phyloP scores from a whole-genome alignment of 2,329 filamentous ascomycete species.

The Orbilia oligospora region DNA sequence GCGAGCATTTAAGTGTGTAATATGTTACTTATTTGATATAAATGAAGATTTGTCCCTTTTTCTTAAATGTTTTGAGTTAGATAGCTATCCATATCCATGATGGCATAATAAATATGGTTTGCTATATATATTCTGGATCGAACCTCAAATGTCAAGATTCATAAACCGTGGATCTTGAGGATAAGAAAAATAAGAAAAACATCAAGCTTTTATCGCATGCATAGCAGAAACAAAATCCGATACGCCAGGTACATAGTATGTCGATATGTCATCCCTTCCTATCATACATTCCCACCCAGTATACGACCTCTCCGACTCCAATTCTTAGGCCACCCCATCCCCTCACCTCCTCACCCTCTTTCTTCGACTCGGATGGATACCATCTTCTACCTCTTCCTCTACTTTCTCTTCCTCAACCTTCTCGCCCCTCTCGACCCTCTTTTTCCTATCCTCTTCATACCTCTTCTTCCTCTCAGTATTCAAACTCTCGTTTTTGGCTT shows the following conservation, averaged over 20 bases:
- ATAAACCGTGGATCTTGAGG: conserved; percentile 13
- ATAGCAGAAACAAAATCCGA: conserved; percentile 5
- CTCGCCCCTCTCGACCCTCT: conserved; percentile 41
- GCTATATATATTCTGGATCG: too few relatives aligned
- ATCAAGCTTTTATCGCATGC: conserved; percentile 30
- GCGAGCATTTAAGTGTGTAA: neutral
- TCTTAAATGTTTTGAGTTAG: neutral
- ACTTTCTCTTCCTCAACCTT: conserved; percentile 63
- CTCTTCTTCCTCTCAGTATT: conserved; percentile 72
- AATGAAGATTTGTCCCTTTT: neutral
- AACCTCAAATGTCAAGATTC: neutral
- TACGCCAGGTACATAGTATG: conserved; percentile 13
- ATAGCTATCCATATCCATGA: too few relatives aligned
- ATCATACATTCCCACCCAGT: conserved; percentile 18
- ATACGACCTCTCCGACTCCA: neutral
- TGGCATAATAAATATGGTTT: too few relatives aligned
- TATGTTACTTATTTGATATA: neutral
- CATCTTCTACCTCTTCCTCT: conserved; percentile 61
- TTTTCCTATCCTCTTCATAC: conserved; percentile 53
- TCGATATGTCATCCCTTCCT: neutral
- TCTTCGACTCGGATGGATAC: conserved; percentile 62
- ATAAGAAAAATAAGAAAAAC: conserved; percentile 19
- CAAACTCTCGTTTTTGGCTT: conserved; percentile 87
- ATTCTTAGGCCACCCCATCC: too few relatives aligned
- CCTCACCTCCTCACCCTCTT: conserved; percentile 59